Base-by-base conservation (phyloP, 192 early-diverging fungal species). In the Allomyces javanicus region DNA sequence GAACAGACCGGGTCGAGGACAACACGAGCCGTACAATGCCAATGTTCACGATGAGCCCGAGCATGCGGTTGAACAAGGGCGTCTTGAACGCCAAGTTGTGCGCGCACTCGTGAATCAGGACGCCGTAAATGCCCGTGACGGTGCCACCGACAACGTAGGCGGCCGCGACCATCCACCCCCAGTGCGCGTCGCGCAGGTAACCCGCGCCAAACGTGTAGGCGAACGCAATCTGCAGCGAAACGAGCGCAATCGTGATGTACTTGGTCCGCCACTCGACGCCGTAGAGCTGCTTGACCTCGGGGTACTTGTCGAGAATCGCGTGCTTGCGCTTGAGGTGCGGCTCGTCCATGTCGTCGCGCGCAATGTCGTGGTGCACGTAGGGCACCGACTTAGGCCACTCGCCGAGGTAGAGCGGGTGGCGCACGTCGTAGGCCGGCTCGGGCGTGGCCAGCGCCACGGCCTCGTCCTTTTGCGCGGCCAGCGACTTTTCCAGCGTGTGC, bases 101-200 rank as follows among this genome's bases (percentile, higher is more conserved):
- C 23, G 87, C 84, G 23, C 90, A 87, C 78, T 97, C 94, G 73
- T 97, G 94, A 75, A 97, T 91, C 64, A 89, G 74, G 17, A 94
- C 84, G 26, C 89, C 89, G 66, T 88, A 84, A 17, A 89, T 74
- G 55, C 83, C 85, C 19, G 91, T 92, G 27, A 91, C 70, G 19
- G 89, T 88, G 44, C 83, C 94, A 44, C 94, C 94, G 33, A 94
- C 74, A 22, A 85, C 66, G 72, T 93, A 94, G 25, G 87, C 76
- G 44, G 76, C 75, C 26, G 82, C 40, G 23, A 87, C 65, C 72
- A 89, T 85, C 80, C 81, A 85, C 72, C 78, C 80, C 71, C 76
- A 80, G 50, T 58, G 50, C 50, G 50, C 50, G 62, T 84, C 77
- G 22, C 79, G 78, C 70, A 81, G 75, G 65, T 87, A 72, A 3